phyloP scores from a whole-genome alignment of 495 filamentous ascomycete genomes.

The Aspergillus diversus region DNA sequence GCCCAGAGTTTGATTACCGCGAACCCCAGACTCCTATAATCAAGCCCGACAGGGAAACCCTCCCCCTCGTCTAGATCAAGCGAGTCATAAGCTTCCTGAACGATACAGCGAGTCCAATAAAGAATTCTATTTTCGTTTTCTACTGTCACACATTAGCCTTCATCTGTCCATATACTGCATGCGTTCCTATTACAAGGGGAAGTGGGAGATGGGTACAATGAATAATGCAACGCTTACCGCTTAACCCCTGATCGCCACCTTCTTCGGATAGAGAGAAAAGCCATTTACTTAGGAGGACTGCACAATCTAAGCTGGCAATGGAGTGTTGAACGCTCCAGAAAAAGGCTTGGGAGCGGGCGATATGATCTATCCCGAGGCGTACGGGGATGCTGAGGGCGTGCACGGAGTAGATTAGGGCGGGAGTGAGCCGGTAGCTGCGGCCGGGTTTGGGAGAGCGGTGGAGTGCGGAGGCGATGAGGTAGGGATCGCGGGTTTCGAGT shows the following conservation, averaged over 20 bases:
- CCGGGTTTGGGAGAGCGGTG: slow-evolving; percentile 38
- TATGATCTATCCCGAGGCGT: slow-evolving; percentile 44
- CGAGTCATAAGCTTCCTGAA: slow-evolving; percentile 43
- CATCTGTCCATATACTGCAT: no score
- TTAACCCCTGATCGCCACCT: slow-evolving; percentile 33
- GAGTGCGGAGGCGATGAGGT: slow-evolving; percentile 37
- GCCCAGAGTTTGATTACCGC: slow-evolving; percentile 43
- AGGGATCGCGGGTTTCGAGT: slow-evolving; percentile 43
- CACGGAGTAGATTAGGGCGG: slow-evolving; percentile 43
- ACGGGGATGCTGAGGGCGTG: slow-evolving; percentile 48
- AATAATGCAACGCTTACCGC: slow-evolving; percentile 27
- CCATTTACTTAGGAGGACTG: slow-evolving; percentile 53
- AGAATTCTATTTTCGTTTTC: slow-evolving; percentile 46
- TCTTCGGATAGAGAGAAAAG: slow-evolving; percentile 42
- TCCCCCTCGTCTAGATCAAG: slow-evolving; percentile 40
- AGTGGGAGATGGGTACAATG: no score
- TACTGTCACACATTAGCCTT: slow-evolving; percentile 17
- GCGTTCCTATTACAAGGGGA: no score
- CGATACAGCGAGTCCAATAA: slow-evolving; percentile 42
- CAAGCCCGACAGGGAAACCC: slow-evolving; percentile 24
- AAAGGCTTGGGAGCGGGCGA: slow-evolving; percentile 50
- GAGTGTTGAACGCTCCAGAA: slow-evolving; percentile 56
- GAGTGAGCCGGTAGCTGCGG: slow-evolving; percentile 42
- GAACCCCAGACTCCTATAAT: slow-evolving; percentile 35
- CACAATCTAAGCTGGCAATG: slow-evolving; percentile 52